phyloP scores from a whole-genome alignment of 495 filamentous ascomycete genomes.

The Echria macrotheca region DNA sequence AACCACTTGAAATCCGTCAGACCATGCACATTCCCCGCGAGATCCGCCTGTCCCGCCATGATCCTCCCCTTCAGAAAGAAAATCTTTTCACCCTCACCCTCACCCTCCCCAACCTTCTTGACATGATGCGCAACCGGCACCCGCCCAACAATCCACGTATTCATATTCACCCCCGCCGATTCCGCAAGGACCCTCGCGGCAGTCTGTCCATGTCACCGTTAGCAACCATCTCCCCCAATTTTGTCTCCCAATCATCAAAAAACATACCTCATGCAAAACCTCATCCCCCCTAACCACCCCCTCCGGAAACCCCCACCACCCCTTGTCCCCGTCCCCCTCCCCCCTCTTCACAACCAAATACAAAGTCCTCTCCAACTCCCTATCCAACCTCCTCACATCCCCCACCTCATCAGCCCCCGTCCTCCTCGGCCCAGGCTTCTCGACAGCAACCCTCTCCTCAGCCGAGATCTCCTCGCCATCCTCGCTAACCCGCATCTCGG shows the following conservation, averaged over 20 bases:
- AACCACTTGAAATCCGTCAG: conserved; percentile 87
- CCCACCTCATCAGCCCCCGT: conserved; percentile 76
- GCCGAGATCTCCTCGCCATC: conserved; percentile 56
- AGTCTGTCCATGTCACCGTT: conserved; percentile 48
- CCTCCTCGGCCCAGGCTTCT: conserved; percentile 61
- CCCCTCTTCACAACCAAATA: conserved; percentile 77
- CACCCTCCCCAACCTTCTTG: conserved; percentile 36
- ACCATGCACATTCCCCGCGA: conserved; percentile 64
- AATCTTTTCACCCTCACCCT: conserved; percentile 64
- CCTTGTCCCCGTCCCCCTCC: too few species aligned
- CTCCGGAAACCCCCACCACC: conserved; percentile 78
- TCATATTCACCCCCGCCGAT: conserved; percentile 89
- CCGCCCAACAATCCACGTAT: conserved; percentile 94
- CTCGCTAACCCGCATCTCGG: conserved; percentile 60
- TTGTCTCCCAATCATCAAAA: background rate
- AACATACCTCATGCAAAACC: conserved; percentile 71
- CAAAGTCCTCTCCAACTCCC: conserved; percentile 69
- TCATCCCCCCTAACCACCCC: conserved; percentile 62
- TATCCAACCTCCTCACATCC: conserved; percentile 70
- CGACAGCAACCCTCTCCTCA: conserved; percentile 61
- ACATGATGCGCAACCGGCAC: conserved; percentile 79
- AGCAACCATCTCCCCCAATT: background rate
- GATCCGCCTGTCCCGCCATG: conserved; percentile 89
- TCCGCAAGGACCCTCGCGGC: conserved; percentile 72
- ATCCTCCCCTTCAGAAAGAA: conserved; percentile 97